These are phyloP conservation scores for Monilinia fructigena DNA, from an alignment of 2,329 filamentous ascomycete species.

Conservation along the genomic window DNA sequence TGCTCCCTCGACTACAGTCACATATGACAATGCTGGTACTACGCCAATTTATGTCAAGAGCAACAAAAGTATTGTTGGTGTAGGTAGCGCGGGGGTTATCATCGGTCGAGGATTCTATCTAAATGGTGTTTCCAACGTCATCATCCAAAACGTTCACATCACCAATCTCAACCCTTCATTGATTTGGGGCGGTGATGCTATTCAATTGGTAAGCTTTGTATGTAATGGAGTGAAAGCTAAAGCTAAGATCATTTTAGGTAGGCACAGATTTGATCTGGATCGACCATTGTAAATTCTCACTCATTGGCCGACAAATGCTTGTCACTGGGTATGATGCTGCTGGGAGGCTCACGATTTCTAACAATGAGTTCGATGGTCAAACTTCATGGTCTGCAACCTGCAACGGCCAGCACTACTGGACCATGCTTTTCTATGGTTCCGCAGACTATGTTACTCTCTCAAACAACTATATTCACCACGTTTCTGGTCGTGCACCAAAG, in stretches of 20 bases:
- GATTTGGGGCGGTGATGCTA: constrained; percentile 43
- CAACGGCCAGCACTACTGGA: constrained; percentile 50
- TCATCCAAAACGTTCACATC: constrained; percentile 35
- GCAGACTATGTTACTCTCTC: constrained; percentile 44
- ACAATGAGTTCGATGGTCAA: constrained; percentile 47
- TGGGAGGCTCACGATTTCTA: constrained; percentile 46
- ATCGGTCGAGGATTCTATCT: constrained; percentile 35
- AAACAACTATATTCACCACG: constrained; percentile 46
- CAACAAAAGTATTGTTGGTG: constrained; percentile 38
- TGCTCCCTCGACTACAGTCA: constrained; percentile 16
- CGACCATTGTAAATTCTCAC: constrained; percentile 40
- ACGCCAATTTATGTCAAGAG: constrained; percentile 32
- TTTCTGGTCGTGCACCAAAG: constrained; percentile 46
- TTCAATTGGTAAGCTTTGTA: constrained; percentile 32
- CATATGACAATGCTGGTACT: constrained; percentile 27
- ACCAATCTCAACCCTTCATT: constrained; percentile 42
- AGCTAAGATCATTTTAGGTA: constrained; percentile 12
- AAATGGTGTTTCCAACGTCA: constrained; percentile 33
- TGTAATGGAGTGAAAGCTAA: neutral
- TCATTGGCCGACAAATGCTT: constrained; percentile 44
- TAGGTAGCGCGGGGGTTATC: constrained; percentile 29
- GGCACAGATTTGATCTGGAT: constrained; percentile 42
- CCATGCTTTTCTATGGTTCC: constrained; percentile 43
- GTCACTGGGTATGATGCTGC: constrained; percentile 39
- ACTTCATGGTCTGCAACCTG: constrained; percentile 46